Percentiles rank a stretch among this genome's conserved stretches.
Evolutionary conservation across 345 rosid genomes (phyloP).

Genomic region (Turritis glabra): DNA sequence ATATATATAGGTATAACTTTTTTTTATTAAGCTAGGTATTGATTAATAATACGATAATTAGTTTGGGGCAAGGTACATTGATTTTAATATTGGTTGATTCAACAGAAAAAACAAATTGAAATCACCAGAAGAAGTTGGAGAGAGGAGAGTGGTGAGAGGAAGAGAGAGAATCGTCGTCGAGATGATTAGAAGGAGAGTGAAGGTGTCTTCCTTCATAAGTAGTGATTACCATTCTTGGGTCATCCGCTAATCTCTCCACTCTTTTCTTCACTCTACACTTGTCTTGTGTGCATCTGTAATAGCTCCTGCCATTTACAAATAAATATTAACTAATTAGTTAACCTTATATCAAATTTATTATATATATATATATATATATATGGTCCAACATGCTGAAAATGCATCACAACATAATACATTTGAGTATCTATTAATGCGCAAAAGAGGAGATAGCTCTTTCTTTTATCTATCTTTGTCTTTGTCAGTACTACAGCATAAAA

Average conservation of each 20-base stretch:
- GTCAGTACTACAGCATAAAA: too few relatives aligned
- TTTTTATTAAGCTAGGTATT: background rate
- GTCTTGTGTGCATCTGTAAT: slow-evolving; percentile 92
- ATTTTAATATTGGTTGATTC: background rate
- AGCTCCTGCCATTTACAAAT: slow-evolving; percentile 61
- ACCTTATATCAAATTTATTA: background rate
- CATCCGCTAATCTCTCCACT: slow-evolving; percentile 97
- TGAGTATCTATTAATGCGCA: background rate
- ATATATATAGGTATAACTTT: background rate
- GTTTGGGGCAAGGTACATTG: background rate
- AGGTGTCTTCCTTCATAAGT: slow-evolving; percentile 95
- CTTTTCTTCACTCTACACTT: slow-evolving; percentile 94
- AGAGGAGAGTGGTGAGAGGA: slow-evolving; percentile 58
- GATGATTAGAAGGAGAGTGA: slow-evolving; percentile 84
- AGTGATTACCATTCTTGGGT: slow-evolving; percentile 98
- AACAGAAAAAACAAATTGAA: background rate
- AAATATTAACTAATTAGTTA: background rate
- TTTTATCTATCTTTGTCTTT: too few relatives aligned
- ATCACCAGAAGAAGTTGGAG: slow-evolving; percentile 69
- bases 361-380: background rate
- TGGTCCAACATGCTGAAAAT: background rate
- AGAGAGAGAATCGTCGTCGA: slow-evolving; percentile 47
- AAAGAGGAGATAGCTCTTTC: too few relatives aligned
- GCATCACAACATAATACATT: background rate
- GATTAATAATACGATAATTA: slow-evolving; percentile 17